Conservation (phyloP, 2,329 filamentous ascomycete species). For the Ceratocystis colombiana region DNA sequence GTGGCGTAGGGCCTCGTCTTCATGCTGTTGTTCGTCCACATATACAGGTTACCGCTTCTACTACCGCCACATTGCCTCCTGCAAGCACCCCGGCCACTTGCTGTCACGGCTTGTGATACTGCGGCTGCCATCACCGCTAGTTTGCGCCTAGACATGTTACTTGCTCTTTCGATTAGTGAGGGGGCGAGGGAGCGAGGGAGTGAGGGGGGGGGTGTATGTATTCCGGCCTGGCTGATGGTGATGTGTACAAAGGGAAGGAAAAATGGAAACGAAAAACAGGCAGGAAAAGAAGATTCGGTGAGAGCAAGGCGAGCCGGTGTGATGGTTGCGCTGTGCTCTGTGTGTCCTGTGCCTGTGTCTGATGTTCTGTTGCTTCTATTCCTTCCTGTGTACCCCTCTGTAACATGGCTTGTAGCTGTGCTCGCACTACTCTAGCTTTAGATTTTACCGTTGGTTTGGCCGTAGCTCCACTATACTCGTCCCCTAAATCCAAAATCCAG, state of each 20-base stretch:
- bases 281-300: neutral
- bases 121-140: slow-evolving; percentile 25
- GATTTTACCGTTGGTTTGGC: neutral
- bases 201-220: slow-evolving; percentile 2
- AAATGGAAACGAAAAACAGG: slow-evolving; percentile 5
- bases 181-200: slow-evolving; percentile 11
- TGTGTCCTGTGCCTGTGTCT: slow-evolving; percentile 6
- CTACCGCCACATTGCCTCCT: slow-evolving; percentile 24
- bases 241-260: slow-evolving; percentile 6
- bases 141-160: slow-evolving; percentile 16
- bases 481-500: neutral
- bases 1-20: slow-evolving; percentile 12
- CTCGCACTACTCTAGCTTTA: neutral
- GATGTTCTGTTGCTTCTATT: neutral
- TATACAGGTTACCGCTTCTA: slow-evolving; percentile 15
- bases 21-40: neutral
- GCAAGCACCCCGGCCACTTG: slow-evolving; percentile 22
- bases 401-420: too few relatives aligned
- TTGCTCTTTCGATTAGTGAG: slow-evolving; percentile 6
- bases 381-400: neutral
- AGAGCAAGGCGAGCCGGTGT: neutral
- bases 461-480: too few relatives aligned
- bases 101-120: slow-evolving; percentile 16
- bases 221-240: neutral
- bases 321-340: neutral